Conservation (phyloP, 2,329 filamentous ascomycete genomes). For the Aureobasidium namibiae region DNA sequence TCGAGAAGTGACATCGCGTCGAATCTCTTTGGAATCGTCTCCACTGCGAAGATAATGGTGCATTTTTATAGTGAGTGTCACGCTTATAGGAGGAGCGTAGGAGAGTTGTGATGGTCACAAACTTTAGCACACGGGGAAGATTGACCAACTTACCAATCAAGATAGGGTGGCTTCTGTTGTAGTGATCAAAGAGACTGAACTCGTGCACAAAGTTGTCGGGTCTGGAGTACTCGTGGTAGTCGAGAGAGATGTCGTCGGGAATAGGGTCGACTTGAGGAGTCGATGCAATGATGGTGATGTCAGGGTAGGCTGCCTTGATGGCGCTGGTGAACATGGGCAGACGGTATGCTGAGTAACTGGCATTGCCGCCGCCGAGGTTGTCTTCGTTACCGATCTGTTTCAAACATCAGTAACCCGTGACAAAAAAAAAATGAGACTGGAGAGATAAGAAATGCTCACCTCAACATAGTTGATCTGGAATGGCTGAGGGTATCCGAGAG, state of each 20-base stretch:
- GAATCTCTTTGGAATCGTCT: too few relatives aligned
- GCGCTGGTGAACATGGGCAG: constrained; percentile 54
- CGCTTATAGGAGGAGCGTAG: too few relatives aligned
- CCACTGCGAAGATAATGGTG: too few relatives aligned
- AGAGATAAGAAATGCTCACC: constrained; percentile 1
- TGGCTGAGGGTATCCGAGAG: constrained; percentile 53
- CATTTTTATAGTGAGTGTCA: too few relatives aligned
- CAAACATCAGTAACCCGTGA: not conserved
- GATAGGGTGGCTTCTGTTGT: constrained; percentile 27
- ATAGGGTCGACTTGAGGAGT: constrained; percentile 24
- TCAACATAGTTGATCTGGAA: constrained; percentile 56
- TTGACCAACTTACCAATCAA: constrained; percentile 24
- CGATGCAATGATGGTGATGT: constrained; percentile 49
- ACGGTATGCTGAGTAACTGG: constrained; percentile 37
- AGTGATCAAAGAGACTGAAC: constrained; percentile 35
- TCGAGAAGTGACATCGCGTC: too few relatives aligned
- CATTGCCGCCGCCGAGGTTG: constrained; percentile 42
- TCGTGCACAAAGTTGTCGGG: constrained; percentile 20
- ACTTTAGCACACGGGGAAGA: too few relatives aligned
- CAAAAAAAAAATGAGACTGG: not conserved
- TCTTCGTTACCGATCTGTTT: constrained; percentile 56
- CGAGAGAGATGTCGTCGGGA: constrained; percentile 19
- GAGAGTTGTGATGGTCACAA: too few relatives aligned
- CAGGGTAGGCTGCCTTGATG: constrained; percentile 47
- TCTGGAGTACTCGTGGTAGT: constrained; percentile 27